These are phyloP conservation scores for Xylaria scruposa DNA, from an alignment of 495 filamentous ascomycete species.

Conservation along the genomic window DNA sequence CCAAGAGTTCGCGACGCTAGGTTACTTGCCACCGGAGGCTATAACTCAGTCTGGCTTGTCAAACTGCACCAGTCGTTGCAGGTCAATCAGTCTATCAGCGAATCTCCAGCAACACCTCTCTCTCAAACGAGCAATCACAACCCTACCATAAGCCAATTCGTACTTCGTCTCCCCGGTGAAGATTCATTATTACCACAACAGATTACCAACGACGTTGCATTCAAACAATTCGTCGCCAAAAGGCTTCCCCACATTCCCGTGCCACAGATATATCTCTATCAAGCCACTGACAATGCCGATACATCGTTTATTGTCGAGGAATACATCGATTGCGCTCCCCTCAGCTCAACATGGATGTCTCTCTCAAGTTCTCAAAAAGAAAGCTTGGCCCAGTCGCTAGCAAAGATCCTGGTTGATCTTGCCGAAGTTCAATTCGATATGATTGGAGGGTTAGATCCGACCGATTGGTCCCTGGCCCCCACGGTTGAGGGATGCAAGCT, in stretches of 20 bases:
- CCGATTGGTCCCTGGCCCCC: neutral
- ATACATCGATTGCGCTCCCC: neutral
- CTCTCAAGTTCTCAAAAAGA: neutral
- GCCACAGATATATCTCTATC: neutral
- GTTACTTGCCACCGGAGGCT: neutral
- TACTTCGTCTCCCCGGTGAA: slow-evolving; percentile 7
- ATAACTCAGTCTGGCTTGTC: slow-evolving; percentile 11
- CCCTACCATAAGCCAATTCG: neutral
- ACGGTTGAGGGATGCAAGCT: slow-evolving; percentile 11
- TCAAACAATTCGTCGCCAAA: slow-evolving; percentile 2
- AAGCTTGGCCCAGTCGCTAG: neutral
- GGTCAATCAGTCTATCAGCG: no score
- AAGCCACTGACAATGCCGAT: neutral
- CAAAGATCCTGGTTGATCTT: neutral
- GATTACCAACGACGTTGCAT: slow-evolving; percentile 10
- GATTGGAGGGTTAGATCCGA: slow-evolving; percentile 5
- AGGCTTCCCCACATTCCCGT: slow-evolving; percentile 16
- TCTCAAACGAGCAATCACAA: no score
- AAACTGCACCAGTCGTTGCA: neutral
- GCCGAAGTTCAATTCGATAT: neutral
- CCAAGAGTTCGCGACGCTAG: neutral
- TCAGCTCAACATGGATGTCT: slow-evolving; percentile 10
- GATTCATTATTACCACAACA: slow-evolving; percentile 5
- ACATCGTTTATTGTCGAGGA: slow-evolving; percentile 12
- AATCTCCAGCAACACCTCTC: neutral